Base-by-base conservation (phyloP, 129 eudicot genomes). In the Centella asiatica region DNA sequence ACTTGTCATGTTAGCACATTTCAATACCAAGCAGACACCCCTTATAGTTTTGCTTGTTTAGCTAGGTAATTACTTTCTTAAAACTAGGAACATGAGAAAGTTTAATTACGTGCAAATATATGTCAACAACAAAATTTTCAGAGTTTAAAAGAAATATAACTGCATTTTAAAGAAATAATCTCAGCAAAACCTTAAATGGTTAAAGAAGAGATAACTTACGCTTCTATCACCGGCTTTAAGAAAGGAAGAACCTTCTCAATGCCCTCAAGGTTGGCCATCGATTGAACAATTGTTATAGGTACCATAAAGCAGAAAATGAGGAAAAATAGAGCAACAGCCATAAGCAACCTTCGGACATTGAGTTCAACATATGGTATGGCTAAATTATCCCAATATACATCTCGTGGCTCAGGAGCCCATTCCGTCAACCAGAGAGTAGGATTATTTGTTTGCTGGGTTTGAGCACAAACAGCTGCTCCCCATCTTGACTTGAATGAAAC, bases 391-490 rank as follows among this genome's bases (percentile, higher is more conserved):
- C 99, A 92, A 69, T 77, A 92, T 57, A 92, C 90, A 56, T 92
- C 95, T 66, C 95, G 87, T 69, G 98, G 98, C 71, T 90, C 98
- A 9, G 98, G 94, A 57, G 99, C 99, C 99, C 99, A 92, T 33
- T 87, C 78, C 17, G 99, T 92, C 64, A 92, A 80, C 99, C 99
- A 92, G 45, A 73, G 62, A 37, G 99, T 92, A 44, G 99, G 95
- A 70, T 92, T 85, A 57, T 85, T 76, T 26, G 95, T 64, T 78
- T 84, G 96, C 56, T 73, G 77, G 62, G 99, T 92, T 76, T 92
- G 99, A 63, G 99, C 96, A 80, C 99, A 92, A 53, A 92, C 95
- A 70, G 99, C 99, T 44, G 99, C 96, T 62, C 96, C 99, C 99
- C 99, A 92, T 29, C 99, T 76, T 28, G 95, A 81, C 69, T 60